Evolutionary conservation across 768 basidiomycete species (phyloP), one percentile per base, ranked within the genome.

Genomic region (Suillus cothurnatus): DNA sequence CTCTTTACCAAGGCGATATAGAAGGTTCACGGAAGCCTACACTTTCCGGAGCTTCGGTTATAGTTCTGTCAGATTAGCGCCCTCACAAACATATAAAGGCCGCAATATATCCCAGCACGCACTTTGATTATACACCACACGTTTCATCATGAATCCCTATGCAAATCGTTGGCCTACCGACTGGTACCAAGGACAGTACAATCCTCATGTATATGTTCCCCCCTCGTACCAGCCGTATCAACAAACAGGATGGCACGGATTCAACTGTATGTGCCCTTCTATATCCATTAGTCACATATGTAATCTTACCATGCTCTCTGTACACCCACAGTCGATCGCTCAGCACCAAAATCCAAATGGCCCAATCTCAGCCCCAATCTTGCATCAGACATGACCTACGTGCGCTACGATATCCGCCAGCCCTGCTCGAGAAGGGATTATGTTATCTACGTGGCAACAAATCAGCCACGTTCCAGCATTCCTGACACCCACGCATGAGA

Each of bases 291-390:
- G 11, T 26, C 55, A 11, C 31, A 15, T n/a, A 26, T 41, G 47
- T 64, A 17, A 19, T 50, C 4, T 49, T 28, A 32, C 17, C 59
- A 56, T 28, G 14, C 36, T 23, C 4, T 53, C 31, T 61, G 38
- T n/a, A 21, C 47, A 19, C 32, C 36, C 31, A 14, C 56, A 76
- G 76, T 55, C 21, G 65, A 74, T 50, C 73, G 47, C 55, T 5
- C 56, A 1, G 68, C 70, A 60, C 76, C 83, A 5, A 26, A 45
- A 34, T 55, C 68, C 1, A 83, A 82, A 73, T 81, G 83, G 71
- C 82, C 86, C n/a, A 77, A 73, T 41, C 72, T 88, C 23, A 82
- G 88, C 70, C 84, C 85, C 3, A 78, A 79, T 28, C 81, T 89
- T 17, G 87, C 85, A 21, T 76, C 78, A 9, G 86, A 86, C 66